Percentiles rank a stretch among this genome's conserved stretches.
These are phyloP conservation scores for Licmophora abbreviata DNA, from an alignment of 108 stramenopile species.

Conservation along the genomic window DNA sequence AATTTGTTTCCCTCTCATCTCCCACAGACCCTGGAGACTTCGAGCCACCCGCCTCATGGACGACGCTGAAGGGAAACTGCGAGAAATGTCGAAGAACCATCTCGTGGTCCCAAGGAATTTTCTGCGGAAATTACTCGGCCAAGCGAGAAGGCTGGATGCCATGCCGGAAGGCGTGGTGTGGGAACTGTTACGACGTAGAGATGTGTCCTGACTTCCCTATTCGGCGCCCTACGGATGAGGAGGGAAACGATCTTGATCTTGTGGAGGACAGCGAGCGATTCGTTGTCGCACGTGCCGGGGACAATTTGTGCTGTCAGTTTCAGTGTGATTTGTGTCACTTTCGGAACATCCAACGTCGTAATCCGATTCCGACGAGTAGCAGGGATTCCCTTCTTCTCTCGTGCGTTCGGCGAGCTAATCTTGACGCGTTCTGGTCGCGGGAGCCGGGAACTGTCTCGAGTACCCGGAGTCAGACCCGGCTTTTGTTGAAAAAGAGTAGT, in stretches of 20 bases:
- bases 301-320: constrained; percentile 22
- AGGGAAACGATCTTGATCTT: neutral
- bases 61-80: neutral
- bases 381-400: neutral
- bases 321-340: constrained; percentile 51
- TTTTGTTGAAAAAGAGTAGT: neutral
- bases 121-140: constrained; percentile 10
- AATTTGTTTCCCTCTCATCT: constrained; percentile 3
- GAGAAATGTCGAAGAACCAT: neutral
- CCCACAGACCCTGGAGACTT: constrained; percentile 1
- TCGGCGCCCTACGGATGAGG: constrained; percentile 2
- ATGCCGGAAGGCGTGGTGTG: constrained; percentile 1
- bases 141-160: neutral
- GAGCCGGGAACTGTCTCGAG: neutral
- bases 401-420: constrained; percentile 4
- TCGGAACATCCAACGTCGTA: constrained; percentile 9
- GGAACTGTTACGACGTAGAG: neutral
- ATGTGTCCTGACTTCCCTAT: constrained; percentile 1
- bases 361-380: neutral
- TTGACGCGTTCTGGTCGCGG: constrained; percentile 1
- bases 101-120: neutral
- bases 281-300: constrained; percentile 16
- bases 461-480: neutral
- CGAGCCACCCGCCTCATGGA: neutral
- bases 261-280: constrained; percentile 7